Conservation (phyloP, 192 early-diverging fungal genomes). For the Borealophlyctis nickersoniae region DNA sequence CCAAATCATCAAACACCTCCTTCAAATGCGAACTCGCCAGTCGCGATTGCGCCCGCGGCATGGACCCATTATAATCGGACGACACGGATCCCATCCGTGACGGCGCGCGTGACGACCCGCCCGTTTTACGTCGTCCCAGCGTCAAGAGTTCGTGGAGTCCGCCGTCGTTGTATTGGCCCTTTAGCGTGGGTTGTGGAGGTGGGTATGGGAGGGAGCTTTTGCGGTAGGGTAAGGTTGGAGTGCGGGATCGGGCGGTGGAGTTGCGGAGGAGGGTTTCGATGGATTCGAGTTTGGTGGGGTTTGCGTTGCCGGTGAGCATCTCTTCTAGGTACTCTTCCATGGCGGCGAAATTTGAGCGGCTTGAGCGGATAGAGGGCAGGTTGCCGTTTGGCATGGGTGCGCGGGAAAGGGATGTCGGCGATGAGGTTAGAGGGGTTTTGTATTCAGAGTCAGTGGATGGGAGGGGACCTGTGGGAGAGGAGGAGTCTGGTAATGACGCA, state of each 20-base stretch:
- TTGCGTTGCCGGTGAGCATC: slow-evolving; percentile 25
- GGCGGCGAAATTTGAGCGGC: slow-evolving; percentile 22
- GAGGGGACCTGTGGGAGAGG: too few species aligned
- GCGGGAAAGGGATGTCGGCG: too few species aligned
- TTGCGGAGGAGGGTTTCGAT: slow-evolving; percentile 16
- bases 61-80: not conserved
- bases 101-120: not conserved
- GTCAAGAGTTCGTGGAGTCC: slow-evolving; percentile 22
- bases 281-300: slow-evolving; percentile 18
- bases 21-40: not conserved
- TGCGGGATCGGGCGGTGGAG: not conserved
- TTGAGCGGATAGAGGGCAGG: too few species aligned
- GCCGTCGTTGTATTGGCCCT: slow-evolving; percentile 25
- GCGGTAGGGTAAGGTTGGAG: not conserved
- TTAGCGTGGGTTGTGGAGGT: not conserved
- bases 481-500: too few species aligned
- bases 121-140: not conserved
- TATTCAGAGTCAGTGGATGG: too few species aligned
- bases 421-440: too few species aligned
- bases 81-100: not conserved
- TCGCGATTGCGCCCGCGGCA: not conserved
- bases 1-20: not conserved
- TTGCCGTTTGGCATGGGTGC: too few species aligned
- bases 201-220: not conserved
- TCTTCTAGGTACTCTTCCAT: slow-evolving; percentile 42